A percentile compares a stretch with the other conserved stretches of the same genome.
Conservation (phyloP, 176 grass and related monocot genomes). For the Alopecurus myosuroides region DNA sequence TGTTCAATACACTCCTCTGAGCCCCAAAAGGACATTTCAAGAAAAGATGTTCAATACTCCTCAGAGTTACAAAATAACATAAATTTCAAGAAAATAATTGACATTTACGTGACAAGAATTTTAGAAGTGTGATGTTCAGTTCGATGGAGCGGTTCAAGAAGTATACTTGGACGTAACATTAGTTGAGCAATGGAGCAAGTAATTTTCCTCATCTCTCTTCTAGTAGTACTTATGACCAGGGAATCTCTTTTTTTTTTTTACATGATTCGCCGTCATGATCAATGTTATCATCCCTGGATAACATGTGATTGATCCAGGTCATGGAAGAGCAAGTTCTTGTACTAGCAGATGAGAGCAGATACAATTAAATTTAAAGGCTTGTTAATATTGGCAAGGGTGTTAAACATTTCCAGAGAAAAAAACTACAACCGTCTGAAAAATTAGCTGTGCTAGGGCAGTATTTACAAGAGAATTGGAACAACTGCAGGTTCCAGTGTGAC, state of each 20-base stretch:
- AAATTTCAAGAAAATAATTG: no score
- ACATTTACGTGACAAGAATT: neutral
- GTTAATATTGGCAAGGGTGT: neutral
- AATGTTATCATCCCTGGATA: neutral
- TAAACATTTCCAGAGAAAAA: neutral
- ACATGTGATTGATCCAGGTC: neutral
- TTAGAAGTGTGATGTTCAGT: neutral
- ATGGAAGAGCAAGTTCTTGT: neutral
- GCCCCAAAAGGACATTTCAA: no score
- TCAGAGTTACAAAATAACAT: no score
- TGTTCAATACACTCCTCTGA: no score
- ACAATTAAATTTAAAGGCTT: neutral
- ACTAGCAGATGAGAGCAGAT: neutral
- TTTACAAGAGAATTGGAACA: conserved; percentile 30
- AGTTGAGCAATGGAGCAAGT: neutral
- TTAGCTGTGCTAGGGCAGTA: conserved; percentile 13
- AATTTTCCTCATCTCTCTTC: neutral
- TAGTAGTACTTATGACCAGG: neutral
- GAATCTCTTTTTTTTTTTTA: neutral
- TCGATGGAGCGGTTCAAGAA: no score
- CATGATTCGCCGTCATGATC: neutral
- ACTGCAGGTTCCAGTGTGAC: neutral
- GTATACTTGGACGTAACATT: neutral
- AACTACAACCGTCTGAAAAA: neutral
- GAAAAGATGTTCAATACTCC: no score